Percentiles rank a stretch among this genome's conserved stretches.
Conservation (phyloP, 2,329 filamentous ascomycete genomes). For the Cladosporium halotolerans region DNA sequence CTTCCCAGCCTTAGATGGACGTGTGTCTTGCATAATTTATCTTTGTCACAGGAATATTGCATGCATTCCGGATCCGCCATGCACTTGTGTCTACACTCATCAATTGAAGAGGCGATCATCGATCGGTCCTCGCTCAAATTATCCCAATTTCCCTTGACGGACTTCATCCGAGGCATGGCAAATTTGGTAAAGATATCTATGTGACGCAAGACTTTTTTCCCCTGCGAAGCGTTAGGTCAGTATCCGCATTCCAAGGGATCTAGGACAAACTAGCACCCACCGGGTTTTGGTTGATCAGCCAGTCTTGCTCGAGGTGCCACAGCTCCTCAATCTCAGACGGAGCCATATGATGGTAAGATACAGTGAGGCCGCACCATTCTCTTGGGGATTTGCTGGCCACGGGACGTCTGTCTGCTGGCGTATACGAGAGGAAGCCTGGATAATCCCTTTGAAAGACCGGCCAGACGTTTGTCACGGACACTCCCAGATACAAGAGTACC, state of each 20-base stretch:
- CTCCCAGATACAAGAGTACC: constrained; percentile 12
- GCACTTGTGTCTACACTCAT: constrained; percentile 19
- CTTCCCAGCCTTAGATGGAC: constrained; percentile 16
- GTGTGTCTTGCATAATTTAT: constrained; percentile 12
- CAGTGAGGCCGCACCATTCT: constrained; percentile 19
- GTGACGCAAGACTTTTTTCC: constrained; percentile 20
- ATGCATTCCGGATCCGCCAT: constrained; percentile 15
- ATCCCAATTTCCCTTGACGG: constrained; percentile 14
- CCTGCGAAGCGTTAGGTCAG: neutral
- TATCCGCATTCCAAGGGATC: neutral
- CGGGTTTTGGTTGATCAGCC: neutral
- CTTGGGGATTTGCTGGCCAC: constrained; percentile 18
- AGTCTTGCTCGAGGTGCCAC: constrained; percentile 18
- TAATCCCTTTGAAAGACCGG: constrained; percentile 17
- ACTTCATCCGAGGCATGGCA: constrained; percentile 8
- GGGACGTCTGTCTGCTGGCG: neutral
- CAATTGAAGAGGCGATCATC: constrained; percentile 14
- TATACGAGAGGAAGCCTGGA: neutral
- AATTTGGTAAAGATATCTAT: constrained; percentile 20
- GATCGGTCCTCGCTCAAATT: constrained; percentile 17
- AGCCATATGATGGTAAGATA: constrained; percentile 19
- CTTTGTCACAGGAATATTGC: constrained; percentile 18
- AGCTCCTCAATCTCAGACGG: constrained; percentile 12
- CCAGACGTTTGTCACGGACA: constrained; percentile 14
- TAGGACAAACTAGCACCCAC: neutral